These are phyloP conservation scores for Sporothrix pallida DNA, from an alignment of 2,329 filamentous ascomycete species.

Conservation along the genomic window DNA sequence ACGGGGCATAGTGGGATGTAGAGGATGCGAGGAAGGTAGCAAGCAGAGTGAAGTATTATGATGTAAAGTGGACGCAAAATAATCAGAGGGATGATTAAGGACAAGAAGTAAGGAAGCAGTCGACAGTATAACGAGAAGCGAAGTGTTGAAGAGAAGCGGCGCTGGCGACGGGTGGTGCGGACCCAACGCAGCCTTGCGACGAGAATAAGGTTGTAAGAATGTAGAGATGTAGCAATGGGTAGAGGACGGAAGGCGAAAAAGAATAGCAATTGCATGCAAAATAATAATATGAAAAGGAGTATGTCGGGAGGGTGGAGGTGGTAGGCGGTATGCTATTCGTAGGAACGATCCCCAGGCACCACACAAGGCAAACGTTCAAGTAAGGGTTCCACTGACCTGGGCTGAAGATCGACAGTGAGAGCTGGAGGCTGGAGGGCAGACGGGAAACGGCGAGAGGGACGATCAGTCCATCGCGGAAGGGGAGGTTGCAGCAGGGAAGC, in stretches of 20 bases:
- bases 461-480: conserved; percentile 26
- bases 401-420: conserved; percentile 32
- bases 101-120: not conserved
- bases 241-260: not conserved
- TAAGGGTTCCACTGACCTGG: conserved; percentile 32
- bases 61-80: not conserved
- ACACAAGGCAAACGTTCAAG: conserved; percentile 16
- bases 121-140: not conserved
- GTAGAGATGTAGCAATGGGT: conserved; percentile 1
- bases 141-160: not conserved
- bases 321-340: not conserved
- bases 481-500: conserved; percentile 4
- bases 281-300: conserved; percentile 11
- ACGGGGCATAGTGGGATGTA: conserved; percentile 13
- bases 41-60: not conserved
- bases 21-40: not conserved
- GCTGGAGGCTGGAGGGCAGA: conserved; percentile 7
- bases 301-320: conserved; percentile 10
- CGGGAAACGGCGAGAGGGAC: conserved; percentile 19
- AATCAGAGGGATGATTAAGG: not conserved
- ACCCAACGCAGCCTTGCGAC: conserved; percentile 26
- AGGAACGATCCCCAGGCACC: conserved; percentile 24
- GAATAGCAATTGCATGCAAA: not conserved
- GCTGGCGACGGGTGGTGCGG: conserved; percentile 1
- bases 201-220: not conserved